Conservation (phyloP, 2,329 filamentous ascomycete genomes). For the Pezicula rhizophila region DNA sequence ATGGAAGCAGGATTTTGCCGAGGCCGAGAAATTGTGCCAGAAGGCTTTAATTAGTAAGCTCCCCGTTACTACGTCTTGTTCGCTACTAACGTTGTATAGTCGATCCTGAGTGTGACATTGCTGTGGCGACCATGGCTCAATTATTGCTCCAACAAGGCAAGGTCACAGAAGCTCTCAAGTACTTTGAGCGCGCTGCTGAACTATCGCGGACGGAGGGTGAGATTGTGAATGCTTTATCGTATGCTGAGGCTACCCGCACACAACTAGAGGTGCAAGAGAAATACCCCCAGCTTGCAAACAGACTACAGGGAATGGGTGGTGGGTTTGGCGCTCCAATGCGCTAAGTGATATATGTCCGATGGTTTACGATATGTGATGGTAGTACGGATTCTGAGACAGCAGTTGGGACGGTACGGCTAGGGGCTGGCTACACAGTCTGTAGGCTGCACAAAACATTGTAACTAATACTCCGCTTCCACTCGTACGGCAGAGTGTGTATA, state of each 20-base stretch:
- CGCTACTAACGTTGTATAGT: constrained; percentile 45
- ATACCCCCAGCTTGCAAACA: constrained; percentile 72
- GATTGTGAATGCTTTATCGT: constrained; percentile 92
- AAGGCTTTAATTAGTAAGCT: constrained; percentile 91
- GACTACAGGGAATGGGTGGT: constrained; percentile 57
- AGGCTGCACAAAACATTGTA: constrained; percentile 15
- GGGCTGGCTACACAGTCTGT: constrained; percentile 1
- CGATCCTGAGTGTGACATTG: constrained; percentile 97
- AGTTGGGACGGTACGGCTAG: constrained; percentile 1
- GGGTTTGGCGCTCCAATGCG: constrained; percentile 21
- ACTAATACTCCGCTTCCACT: constrained; percentile 25
- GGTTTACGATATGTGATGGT: constrained; percentile 1
- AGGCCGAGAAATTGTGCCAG: constrained; percentile 93
- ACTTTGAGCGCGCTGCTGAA: constrained; percentile 95
- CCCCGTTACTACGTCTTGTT: not conserved
- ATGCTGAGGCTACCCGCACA: constrained; percentile 92
- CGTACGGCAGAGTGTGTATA: constrained; percentile 24
- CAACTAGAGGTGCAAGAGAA: constrained; percentile 89
- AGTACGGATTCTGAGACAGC: constrained; percentile 6
- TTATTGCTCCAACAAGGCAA: constrained; percentile 96
- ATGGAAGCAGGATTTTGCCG: constrained; percentile 93
- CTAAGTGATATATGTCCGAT: constrained; percentile 12
- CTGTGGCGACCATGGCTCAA: constrained; percentile 97
- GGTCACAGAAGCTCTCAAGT: constrained; percentile 88
- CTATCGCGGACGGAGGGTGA: constrained; percentile 91